Base-by-base conservation (phyloP, 331 rosid genomes). In the Saraca asoca region DNA sequence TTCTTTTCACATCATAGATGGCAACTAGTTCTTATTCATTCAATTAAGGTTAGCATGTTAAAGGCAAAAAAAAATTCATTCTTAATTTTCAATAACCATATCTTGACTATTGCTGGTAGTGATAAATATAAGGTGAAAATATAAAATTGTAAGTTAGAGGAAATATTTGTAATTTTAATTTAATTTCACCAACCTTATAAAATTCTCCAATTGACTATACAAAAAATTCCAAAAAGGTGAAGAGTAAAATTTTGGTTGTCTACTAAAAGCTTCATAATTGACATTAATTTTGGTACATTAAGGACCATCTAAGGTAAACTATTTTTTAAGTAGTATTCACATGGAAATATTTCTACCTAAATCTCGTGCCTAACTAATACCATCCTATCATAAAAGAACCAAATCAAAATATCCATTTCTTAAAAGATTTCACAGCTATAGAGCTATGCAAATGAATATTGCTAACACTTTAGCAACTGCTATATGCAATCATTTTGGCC, bases 251-350 rank as follows among this genome's bases (percentile, higher is more conserved):
- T 76, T 85, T 53, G 98, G 98, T 70, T 89, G 98, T 64, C 75
- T 82, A 60, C 75, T 89, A 55, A 93, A 93, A 70, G 95, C 95
- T 79, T 93, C 98, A 62, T 79, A 87, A 59, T 81, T 77, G 41
- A 93, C 85, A 72, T 96, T 96, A 66, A 93, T 89, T 78, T 93
- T 93, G 72, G 87, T 93, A 77, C 96, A 93, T 75, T 93, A 94
- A 55, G 81, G 63, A 53, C 96, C 95, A 75, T 93, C 96, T 53
- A 89, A 81, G 41, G 90, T 87, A 82, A 93, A 93, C 15, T 87
- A 87, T 74, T 96, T 87, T 80, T 93, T 96, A 52, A 93, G 95
- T 71, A 93, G 74, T 95, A 93, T 85, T 94, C 98, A 93, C 89
- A 82, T 70, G 31, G 98, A 89, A 65, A 85, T 75, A 64, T 89